Conservation (phyloP, 176 grass and related monocot genomes). For the Guadua angustifolia region DNA sequence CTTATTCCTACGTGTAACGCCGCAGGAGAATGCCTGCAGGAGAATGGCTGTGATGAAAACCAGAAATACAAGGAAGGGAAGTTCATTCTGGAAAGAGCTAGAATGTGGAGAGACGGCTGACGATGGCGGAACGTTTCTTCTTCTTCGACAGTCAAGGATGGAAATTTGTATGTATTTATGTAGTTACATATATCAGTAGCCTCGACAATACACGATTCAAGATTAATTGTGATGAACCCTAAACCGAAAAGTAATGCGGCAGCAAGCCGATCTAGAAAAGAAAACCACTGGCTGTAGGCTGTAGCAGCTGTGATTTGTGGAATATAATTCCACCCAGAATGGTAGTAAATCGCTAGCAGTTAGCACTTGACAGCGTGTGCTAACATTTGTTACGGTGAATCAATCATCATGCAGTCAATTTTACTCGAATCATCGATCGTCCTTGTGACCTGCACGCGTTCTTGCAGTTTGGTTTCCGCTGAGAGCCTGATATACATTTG, state of each 20-base stretch:
- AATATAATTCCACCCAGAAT: neutral
- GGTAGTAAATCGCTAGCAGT: neutral
- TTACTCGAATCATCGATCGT: too few species aligned
- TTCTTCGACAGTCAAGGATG: neutral
- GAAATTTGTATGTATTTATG: neutral
- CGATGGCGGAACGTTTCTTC: neutral
- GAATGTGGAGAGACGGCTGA: slow-evolving; percentile 58
- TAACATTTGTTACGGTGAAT: too few species aligned
- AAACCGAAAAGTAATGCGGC: neutral
- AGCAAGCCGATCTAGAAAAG: neutral
- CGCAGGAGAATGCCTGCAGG: slow-evolving; percentile 76
- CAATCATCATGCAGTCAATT: too few species aligned
- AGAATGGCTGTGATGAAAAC: slow-evolving; percentile 67
- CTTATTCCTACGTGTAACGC: neutral
- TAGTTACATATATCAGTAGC: neutral
- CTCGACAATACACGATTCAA: neutral
- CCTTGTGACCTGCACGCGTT: too few species aligned
- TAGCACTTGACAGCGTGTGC: neutral
- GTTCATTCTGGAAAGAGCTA: slow-evolving; percentile 64
- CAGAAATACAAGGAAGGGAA: slow-evolving; percentile 86
- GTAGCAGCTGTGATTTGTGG: too few species aligned
- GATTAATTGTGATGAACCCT: neutral
- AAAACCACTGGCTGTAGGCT: too few species aligned
- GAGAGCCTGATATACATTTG: neutral
- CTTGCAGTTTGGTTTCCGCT: neutral